Evolutionary conservation across 2,329 filamentous ascomycete species (phyloP).

Genomic region (Phialemonium atrogriseum): DNA sequence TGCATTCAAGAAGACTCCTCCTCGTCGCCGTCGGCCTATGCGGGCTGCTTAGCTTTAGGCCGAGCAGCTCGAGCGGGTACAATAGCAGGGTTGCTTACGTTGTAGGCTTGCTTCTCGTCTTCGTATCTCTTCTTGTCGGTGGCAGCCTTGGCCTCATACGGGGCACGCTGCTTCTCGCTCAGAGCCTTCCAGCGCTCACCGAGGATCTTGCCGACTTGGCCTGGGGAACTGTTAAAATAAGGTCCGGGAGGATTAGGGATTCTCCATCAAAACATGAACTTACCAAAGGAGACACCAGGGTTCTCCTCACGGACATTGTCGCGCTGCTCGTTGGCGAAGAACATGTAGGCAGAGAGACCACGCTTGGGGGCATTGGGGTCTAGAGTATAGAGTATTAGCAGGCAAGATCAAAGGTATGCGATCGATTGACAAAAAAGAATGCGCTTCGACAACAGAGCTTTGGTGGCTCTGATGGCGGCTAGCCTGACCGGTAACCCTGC

Average conservation of each 20-base stretch:
- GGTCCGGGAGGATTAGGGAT: not conserved
- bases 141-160: slow-evolving; percentile 95
- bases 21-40: slow-evolving; percentile 47
- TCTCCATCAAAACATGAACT: no score
- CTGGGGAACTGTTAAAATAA: slow-evolving; percentile 26
- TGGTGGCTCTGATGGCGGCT: no score
- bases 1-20: slow-evolving; percentile 39
- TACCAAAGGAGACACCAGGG: slow-evolving; percentile 94
- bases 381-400: slow-evolving; percentile 25
- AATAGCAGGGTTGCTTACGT: slow-evolving; percentile 47
- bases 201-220: slow-evolving; percentile 95
- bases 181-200: slow-evolving; percentile 98
- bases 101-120: slow-evolving; percentile 92
- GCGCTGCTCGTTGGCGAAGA: slow-evolving; percentile 99
- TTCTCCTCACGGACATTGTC: slow-evolving; percentile 98
- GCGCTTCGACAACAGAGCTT: no score
- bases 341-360: slow-evolving; percentile 99
- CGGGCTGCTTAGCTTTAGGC: slow-evolving; percentile 7
- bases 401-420: no score
- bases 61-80: slow-evolving; percentile 10
- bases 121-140: slow-evolving; percentile 99
- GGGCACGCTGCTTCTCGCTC: slow-evolving; percentile 82
- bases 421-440: no score
- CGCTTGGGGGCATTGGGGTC: slow-evolving; percentile 98
- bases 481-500: no score